Percentiles rank a stretch among this genome's conserved stretches.
These are phyloP conservation scores for Periconia macrospinosa DNA, from an alignment of 2,329 filamentous ascomycete species.

Conservation along the genomic window DNA sequence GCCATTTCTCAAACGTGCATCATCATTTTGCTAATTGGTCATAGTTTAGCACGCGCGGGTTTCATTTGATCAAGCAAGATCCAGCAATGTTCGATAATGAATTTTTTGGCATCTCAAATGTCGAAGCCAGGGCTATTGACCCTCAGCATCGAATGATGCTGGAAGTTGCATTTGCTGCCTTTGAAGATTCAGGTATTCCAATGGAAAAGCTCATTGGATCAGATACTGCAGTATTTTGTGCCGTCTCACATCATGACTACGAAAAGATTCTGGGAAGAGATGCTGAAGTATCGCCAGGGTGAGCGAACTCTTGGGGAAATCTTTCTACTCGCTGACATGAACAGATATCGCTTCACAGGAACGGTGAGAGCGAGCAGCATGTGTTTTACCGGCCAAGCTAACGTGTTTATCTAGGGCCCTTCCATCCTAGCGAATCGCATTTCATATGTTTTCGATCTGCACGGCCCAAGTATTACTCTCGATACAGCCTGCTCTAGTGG, in stretches of 20 bases:
- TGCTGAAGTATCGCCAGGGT: conserved; percentile 11
- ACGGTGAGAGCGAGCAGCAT: background rate
- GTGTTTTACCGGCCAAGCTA: background rate
- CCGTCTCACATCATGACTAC: conserved; percentile 6
- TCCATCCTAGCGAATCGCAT: conserved; percentile 16
- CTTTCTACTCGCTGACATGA: background rate
- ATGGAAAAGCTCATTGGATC: conserved; percentile 7
- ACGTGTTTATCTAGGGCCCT: background rate
- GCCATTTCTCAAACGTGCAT: background rate
- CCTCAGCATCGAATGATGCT: conserved; percentile 29
- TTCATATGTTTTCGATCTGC: conserved; percentile 16
- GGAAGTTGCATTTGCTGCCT: conserved; percentile 27
- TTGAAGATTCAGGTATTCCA: conserved; percentile 22
- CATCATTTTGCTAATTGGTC: background rate
- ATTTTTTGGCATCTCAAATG: conserved; percentile 22
- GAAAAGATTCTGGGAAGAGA: conserved; percentile 6
- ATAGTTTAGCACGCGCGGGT: conserved; percentile 9
- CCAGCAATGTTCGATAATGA: conserved; percentile 21
- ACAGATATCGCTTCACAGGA: background rate
- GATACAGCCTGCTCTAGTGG: conserved; percentile 22
- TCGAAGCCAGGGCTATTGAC: conserved; percentile 28
- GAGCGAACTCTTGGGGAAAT: conserved; percentile 7
- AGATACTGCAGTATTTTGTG: background rate
- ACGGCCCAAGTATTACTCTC: conserved; percentile 15
- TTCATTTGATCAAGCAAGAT: conserved; percentile 24